Conservation (phyloP, 2,329 filamentous ascomycete genomes). For the Trichoderma harzianum region DNA sequence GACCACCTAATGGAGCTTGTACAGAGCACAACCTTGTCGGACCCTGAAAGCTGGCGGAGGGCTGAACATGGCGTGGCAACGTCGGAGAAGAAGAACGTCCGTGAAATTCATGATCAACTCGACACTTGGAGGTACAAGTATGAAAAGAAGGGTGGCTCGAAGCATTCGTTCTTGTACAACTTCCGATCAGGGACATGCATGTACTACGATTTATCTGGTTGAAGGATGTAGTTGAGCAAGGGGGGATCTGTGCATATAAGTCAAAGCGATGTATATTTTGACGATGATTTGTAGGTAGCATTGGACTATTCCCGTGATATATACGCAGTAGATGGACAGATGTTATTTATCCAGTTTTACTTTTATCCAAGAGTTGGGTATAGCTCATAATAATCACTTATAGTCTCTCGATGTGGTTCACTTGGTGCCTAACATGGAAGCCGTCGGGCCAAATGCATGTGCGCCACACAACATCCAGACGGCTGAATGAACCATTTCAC, state of each 20-base stretch:
- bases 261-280: neutral
- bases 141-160: constrained; percentile 51
- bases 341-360: neutral
- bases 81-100: constrained; percentile 75
- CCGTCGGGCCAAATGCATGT: neutral
- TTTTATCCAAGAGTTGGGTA: neutral
- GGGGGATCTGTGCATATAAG: neutral
- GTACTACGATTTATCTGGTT: constrained; percentile 73
- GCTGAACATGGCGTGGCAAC: constrained; percentile 75
- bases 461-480: neutral
- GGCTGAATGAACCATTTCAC: neutral
- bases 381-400: neutral
- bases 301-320: neutral
- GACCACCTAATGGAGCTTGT: constrained; percentile 79
- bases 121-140: constrained; percentile 58
- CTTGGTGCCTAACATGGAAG: neutral
- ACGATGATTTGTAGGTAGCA: neutral
- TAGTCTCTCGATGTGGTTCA: neutral
- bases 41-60: constrained; percentile 78
- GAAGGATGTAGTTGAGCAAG: constrained; percentile 20
- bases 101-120: constrained; percentile 77
- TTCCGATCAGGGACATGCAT: constrained; percentile 81
- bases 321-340: neutral
- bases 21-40: constrained; percentile 68
- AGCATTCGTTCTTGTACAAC: constrained; percentile 86